phyloP scores from a whole-genome alignment of 2,329 filamentous ascomycete genomes.

The Elsinoe ampelina region DNA sequence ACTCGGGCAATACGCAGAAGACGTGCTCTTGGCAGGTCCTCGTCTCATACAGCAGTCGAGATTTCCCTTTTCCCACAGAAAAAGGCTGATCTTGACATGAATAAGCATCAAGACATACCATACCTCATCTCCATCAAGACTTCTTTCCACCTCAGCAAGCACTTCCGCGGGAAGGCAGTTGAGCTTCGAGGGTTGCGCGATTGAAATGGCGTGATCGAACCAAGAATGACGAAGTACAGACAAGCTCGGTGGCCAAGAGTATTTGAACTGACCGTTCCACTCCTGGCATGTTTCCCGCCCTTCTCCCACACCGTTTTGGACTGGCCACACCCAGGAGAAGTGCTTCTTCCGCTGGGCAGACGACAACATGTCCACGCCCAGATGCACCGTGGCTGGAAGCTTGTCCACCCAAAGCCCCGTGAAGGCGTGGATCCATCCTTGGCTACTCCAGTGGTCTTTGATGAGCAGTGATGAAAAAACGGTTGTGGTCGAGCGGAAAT shows the following conservation, averaged over 20 bases:
- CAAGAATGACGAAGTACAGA: slow-evolving; percentile 5
- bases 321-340: not conserved
- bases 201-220: slow-evolving; percentile 8
- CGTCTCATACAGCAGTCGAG: too few relatives aligned
- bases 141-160: not conserved
- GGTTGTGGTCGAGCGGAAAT: not conserved
- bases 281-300: not conserved
- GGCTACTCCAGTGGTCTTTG: not conserved
- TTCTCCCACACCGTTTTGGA: not conserved
- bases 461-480: not conserved
- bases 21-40: not conserved
- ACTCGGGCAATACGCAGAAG: not conserved
- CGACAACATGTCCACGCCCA: slow-evolving; percentile 1
- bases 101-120: not conserved
- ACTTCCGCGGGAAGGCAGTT: not conserved
- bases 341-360: slow-evolving; percentile 1
- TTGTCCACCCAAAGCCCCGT: slow-evolving; percentile 3
- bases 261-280: not conserved
- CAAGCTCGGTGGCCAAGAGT: not conserved
- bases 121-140: not conserved
- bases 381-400: slow-evolving; percentile 2
- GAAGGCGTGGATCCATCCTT: slow-evolving; percentile 3
- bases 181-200: not conserved
- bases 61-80: not conserved
- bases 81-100: not conserved